phyloP scores from a whole-genome alignment of 208 protist species.

The Leishmania tarentolae region DNA sequence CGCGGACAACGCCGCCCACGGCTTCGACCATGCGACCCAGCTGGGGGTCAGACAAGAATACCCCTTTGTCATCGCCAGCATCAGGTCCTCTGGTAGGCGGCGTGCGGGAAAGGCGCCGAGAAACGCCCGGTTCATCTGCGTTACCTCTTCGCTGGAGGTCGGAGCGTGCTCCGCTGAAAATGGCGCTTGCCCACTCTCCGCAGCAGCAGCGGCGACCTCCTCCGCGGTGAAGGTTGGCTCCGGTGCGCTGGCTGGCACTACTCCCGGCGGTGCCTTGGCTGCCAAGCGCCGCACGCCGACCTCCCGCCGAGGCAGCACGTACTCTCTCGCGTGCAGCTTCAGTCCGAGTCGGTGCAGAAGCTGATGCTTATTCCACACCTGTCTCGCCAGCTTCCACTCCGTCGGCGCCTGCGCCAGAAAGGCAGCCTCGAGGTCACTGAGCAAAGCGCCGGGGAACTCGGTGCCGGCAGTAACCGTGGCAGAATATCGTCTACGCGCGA shows the following conservation, averaged over 20 bases:
- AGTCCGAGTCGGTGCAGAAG: constrained; percentile 78
- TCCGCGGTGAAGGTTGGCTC: constrained; percentile 5
- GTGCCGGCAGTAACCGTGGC: neutral
- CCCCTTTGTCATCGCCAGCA: constrained; percentile 44
- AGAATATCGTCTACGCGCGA: constrained; percentile 7
- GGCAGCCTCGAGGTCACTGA: constrained; percentile 37
- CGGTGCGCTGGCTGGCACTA: constrained; percentile 10
- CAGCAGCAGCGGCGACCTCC: neutral
- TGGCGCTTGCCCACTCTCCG: neutral
- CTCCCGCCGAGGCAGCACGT: constrained; percentile 58
- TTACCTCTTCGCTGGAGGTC: neutral
- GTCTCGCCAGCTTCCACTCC: constrained; percentile 60
- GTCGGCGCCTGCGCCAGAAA: constrained; percentile 49
- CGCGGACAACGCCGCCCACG: constrained; percentile 62
- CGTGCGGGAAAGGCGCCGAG: constrained; percentile 3
- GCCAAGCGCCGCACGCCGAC: constrained; percentile 42
- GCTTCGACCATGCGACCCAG: constrained; percentile 83
- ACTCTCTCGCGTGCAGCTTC: constrained; percentile 42
- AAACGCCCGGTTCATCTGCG: constrained; percentile 4
- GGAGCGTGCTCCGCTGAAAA: neutral
- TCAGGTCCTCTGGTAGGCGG: constrained; percentile 41
- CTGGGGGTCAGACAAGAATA: constrained; percentile 66
- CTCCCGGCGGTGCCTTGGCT: constrained; percentile 14
- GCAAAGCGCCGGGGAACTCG: constrained; percentile 28
- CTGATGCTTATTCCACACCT: constrained; percentile 85